Conservation (phyloP, 305 asterid species). For the Caryopteris hybrid region DNA sequence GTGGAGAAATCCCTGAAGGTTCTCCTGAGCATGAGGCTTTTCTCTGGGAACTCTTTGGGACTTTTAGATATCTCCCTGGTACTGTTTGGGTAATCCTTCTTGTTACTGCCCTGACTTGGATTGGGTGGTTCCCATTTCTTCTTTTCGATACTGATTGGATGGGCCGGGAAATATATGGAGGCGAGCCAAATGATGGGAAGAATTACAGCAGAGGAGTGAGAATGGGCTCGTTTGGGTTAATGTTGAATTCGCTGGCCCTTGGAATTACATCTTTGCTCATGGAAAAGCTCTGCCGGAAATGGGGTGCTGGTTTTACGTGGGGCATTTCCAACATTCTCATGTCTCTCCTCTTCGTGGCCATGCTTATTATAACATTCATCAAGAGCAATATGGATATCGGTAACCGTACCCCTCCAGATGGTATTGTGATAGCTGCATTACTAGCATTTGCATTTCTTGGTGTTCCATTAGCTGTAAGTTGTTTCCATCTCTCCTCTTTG, state of each 20-base stretch:
- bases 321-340: constrained; percentile 64
- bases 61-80: constrained; percentile 57
- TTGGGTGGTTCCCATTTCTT: constrained; percentile 83
- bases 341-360: constrained; percentile 64
- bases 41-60: constrained; percentile 73
- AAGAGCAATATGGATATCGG: constrained; percentile 40
- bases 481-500: constrained; percentile 1
- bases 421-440: constrained; percentile 66
- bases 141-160: constrained; percentile 88
- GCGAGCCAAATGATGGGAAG: constrained; percentile 67
- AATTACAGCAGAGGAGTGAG: constrained; percentile 66
- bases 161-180: constrained; percentile 87
- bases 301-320: constrained; percentile 89
- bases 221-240: constrained; percentile 73
- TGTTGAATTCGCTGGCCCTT: constrained; percentile 76
- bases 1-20: constrained; percentile 35
- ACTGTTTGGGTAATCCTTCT: constrained; percentile 66
- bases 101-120: constrained; percentile 75
- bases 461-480: constrained; percentile 72
- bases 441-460: constrained; percentile 64
- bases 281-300: constrained; percentile 82
- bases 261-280: constrained; percentile 69
- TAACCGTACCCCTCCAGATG: constrained; percentile 43
- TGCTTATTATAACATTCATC: constrained; percentile 54
- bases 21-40: constrained; percentile 66